phyloP scores from a whole-genome alignment of 148 eudicot genomes.

The Fallopia convolvulus region DNA sequence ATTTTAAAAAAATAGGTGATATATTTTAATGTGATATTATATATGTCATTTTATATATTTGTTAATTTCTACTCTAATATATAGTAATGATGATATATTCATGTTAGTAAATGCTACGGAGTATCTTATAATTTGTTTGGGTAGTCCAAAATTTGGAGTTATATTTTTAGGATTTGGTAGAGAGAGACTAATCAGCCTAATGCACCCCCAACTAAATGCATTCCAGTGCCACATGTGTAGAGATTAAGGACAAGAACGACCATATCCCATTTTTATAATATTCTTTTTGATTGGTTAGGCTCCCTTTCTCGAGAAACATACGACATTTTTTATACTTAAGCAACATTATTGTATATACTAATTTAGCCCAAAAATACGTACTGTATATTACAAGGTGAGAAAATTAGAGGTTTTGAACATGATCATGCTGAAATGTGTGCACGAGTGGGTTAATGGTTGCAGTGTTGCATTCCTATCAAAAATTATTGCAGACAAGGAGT shows the following conservation, averaged over 20 bases:
- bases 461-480: not conserved
- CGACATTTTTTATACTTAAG: not conserved
- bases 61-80: too few species aligned
- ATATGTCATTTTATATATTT: too few species aligned
- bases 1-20: too few species aligned
- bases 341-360: not conserved
- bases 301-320: not conserved
- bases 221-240: not conserved
- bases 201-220: not conserved
- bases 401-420: not conserved
- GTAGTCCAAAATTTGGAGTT: not conserved
- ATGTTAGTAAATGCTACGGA: too few species aligned
- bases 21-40: too few species aligned
- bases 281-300: slow-evolving; percentile 4
- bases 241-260: not conserved
- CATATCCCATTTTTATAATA: not conserved
- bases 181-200: not conserved
- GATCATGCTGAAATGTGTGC: not conserved
- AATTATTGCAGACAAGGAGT: slow-evolving; percentile 6
- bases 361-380: not conserved
- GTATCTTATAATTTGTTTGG: not conserved
- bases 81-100: too few species aligned
- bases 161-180: not conserved
- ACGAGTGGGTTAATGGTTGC: slow-evolving; percentile 5
- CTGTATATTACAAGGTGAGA: not conserved